Evolutionary conservation across 2,329 filamentous ascomycete genomes (phyloP), one percentile per base, ranked within the genome.

Genomic region (Diaporthe sp.): DNA sequence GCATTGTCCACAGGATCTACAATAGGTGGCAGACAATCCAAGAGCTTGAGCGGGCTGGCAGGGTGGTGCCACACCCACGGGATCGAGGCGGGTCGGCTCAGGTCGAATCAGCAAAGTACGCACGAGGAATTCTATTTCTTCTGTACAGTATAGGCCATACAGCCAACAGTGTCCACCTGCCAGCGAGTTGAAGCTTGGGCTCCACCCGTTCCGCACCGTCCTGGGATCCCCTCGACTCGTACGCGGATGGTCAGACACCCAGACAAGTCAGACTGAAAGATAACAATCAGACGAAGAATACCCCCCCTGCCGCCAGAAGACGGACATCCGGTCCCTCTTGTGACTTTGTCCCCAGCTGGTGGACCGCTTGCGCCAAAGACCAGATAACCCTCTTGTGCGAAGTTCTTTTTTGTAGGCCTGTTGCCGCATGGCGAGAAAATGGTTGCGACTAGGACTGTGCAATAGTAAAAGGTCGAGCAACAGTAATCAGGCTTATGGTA

Each of bases 191-290:
- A 66, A 51, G 44, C 44, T 37, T 51, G 22, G 32, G 63, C 44
- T 53, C 47, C 63, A 68, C 63, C 63, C n/a, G 47, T 53, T 68
- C 47, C 47, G 63, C 44, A 30, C 32, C 63, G 47, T 51, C 47
- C 63, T 68, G 63, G 63, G 63, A 68, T 53, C 32, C 63, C 63
- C 63, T 39, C 63, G 63, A 53, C 63, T 68, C 63, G 32, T 27
- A 68, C 63, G 13, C 63, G 44, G 32, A 53, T 25, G 32, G 63
- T n/a, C 47, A 53, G 63, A 51, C 22, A 19, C 22, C 63, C 30
- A 66, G 42, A 66, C 61, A 37, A 17, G n/a, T 39, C 42, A 51
- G 30, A 27, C 30, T 5, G 22, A 19, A 50, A 25, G 63, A 66
- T 37, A 53, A 68, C 30, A 68, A 68, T 68, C 63, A 53, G 63